Percentiles rank a stretch among this genome's conserved stretches.
These are phyloP conservation scores for Apiospora pterosperma DNA, from an alignment of 2,329 filamentous ascomycete genomes.

Conservation along the genomic window DNA sequence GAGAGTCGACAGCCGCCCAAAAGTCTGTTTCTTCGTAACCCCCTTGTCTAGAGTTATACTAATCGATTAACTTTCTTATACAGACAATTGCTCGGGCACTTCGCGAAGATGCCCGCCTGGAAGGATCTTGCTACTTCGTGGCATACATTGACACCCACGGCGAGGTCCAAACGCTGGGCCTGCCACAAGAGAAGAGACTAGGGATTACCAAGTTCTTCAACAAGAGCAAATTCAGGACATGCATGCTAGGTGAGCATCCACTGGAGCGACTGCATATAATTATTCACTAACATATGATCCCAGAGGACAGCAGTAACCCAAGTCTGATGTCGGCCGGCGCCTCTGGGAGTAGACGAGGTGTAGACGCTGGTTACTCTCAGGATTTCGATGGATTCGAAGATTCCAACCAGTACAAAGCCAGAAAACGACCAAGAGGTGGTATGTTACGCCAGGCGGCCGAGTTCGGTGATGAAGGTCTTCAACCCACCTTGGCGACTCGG, in stretches of 20 bases:
- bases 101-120: slow-evolving; percentile 49
- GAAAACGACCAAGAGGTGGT: slow-evolving; percentile 32
- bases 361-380: not conserved
- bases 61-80: not conserved
- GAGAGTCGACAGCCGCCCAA: not conserved
- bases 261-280: too few species aligned
- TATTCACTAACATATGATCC: not conserved
- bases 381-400: slow-evolving; percentile 22
- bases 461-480: slow-evolving; percentile 36
- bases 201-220: slow-evolving; percentile 43
- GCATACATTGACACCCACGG: slow-evolving; percentile 30
- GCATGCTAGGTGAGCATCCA: not conserved
- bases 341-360: slow-evolving; percentile 7
- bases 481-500: slow-evolving; percentile 34
- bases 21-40: not conserved
- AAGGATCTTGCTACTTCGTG: slow-evolving; percentile 49
- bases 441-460: slow-evolving; percentile 32
- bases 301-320: not conserved
- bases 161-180: slow-evolving; percentile 32
- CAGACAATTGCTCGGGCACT: slow-evolving; percentile 51
- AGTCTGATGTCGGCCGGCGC: slow-evolving; percentile 12
- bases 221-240: slow-evolving; percentile 33
- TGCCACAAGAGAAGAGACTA: slow-evolving; percentile 22
- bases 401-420: slow-evolving; percentile 26
- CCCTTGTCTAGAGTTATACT: not conserved